Percentiles rank a stretch among this genome's conserved stretches.
phyloP scores from a whole-genome alignment of 345 rosid genomes.

The Populus alba region DNA sequence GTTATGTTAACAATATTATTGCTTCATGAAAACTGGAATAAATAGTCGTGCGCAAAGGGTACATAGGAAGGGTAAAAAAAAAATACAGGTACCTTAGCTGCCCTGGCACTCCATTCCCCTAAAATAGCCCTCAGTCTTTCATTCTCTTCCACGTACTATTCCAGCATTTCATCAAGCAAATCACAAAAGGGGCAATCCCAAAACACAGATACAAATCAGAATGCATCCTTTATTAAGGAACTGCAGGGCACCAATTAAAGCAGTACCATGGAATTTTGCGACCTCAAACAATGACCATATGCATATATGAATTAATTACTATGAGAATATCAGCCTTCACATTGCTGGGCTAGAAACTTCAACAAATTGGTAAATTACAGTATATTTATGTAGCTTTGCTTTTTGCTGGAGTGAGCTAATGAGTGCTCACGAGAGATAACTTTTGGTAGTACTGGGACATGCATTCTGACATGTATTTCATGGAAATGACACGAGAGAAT shows the following conservation, averaged over 20 bases:
- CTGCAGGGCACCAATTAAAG: not conserved
- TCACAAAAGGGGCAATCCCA: not conserved
- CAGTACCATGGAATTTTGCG: not conserved
- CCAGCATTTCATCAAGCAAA: slow-evolving; percentile 1
- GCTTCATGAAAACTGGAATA: not conserved
- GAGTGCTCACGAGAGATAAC: too few species aligned
- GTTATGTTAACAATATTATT: not conserved
- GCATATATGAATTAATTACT: not conserved
- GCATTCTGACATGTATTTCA: too few species aligned
- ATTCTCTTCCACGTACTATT: slow-evolving; percentile 85
- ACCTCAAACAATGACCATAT: not conserved
- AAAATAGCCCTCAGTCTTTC: slow-evolving; percentile 88
- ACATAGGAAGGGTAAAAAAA: not conserved
- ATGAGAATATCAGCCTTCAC: too few species aligned
- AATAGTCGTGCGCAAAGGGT: not conserved
- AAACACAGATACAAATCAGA: not conserved
- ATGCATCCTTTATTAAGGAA: not conserved
- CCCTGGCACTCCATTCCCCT: slow-evolving; percentile 87
- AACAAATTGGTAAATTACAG: too few species aligned
- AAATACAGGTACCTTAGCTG: slow-evolving; percentile 67
- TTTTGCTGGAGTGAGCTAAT: too few species aligned
- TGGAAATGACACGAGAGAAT: too few species aligned
- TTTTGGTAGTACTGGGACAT: too few species aligned
- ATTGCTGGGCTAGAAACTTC: too few species aligned
- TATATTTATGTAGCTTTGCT: too few species aligned